Evolutionary conservation across 2,329 filamentous ascomycete genomes (phyloP).

Genomic region (Hypoxylon sp.): DNA sequence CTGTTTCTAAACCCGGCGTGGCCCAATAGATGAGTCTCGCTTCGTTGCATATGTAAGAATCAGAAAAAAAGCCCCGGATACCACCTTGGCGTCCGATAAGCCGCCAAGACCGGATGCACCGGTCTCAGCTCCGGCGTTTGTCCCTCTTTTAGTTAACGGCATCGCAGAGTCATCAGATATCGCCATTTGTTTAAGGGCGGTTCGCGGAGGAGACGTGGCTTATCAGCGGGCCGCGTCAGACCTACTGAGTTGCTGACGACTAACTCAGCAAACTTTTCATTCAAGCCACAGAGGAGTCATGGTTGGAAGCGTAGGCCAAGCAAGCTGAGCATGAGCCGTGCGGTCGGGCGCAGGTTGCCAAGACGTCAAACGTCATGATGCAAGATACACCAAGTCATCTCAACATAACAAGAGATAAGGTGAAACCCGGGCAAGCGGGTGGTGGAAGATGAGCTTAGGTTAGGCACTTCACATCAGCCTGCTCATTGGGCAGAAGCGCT

Average conservation of each 20-base stretch:
- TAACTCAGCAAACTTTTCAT: not conserved
- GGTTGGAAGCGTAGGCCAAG: not conserved
- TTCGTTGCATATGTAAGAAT: not conserved
- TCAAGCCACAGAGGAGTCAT: not conserved
- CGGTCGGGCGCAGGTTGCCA: not conserved
- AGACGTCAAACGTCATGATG: not conserved
- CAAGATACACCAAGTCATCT: not conserved
- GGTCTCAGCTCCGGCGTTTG: not conserved
- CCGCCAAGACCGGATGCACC: not conserved
- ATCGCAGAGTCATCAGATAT: not conserved
- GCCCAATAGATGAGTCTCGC: not conserved
- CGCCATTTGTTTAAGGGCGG: not conserved
- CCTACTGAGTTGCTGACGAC: not conserved
- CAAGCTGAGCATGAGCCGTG: not conserved
- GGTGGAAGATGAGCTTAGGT: not conserved
- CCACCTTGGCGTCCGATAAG: not conserved
- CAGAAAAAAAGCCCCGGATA: not conserved
- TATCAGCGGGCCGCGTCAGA: constrained; percentile 8
- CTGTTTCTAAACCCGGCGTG: not conserved
- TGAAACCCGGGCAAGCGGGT: not conserved
- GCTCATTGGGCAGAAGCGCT: constrained; percentile 4
- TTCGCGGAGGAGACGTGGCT: not conserved
- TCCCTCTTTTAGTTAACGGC: not conserved
- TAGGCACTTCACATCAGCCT: constrained; percentile 2
- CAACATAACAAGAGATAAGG: constrained; percentile 1